Evolutionary conservation across 768 basidiomycete species (phyloP), one percentile per base, ranked within the genome.

Genomic region (Ramaria rubella): DNA sequence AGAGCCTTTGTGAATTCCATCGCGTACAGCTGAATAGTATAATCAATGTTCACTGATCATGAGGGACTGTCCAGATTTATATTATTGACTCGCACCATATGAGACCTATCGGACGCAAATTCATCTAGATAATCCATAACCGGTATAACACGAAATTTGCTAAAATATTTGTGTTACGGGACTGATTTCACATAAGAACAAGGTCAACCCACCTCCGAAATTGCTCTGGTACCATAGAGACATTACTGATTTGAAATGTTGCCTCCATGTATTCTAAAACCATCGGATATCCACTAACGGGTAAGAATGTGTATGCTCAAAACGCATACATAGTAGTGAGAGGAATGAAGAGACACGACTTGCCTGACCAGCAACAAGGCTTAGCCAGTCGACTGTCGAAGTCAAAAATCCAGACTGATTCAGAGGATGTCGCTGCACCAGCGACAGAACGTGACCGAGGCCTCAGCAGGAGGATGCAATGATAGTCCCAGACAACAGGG

Each of bases 61-160:
- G n/a, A n/a, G n/a, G n/a, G n/a, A n/a, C n/a, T n/a, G n/a, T n/a
- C n/a, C n/a, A 38, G 29, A 33, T 17, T 57, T 43, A 59, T 29
- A 24, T 59, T 54, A 58, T 46, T 40, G 46, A 61, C n/a, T n/a
- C 74, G 64, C 60, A 84, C 84, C 86, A 89, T 88, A 67, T 88
- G 86, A 53, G 85, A 84, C 63, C 86, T 74, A 67, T 89, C 85
- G 19, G 86, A 87, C 9, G 85, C 83, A 70, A 89, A 87, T 62
- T 79, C 64, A 59, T 79, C 70, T 42, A 87, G 67, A 64, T 75
- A 86, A 12, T 67, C 66, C 30, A 67, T 58, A 17, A 76, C 80
- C 57, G 79, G 74, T 57, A 89, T 69, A 30, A 86, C 75, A 64
- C 86, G 77, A 67, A 87, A 87, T 45, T 74, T 61, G 65, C 86